phyloP scores from a whole-genome alignment of 495 filamentous ascomycete species.

The Aspergillus cristatus region DNA sequence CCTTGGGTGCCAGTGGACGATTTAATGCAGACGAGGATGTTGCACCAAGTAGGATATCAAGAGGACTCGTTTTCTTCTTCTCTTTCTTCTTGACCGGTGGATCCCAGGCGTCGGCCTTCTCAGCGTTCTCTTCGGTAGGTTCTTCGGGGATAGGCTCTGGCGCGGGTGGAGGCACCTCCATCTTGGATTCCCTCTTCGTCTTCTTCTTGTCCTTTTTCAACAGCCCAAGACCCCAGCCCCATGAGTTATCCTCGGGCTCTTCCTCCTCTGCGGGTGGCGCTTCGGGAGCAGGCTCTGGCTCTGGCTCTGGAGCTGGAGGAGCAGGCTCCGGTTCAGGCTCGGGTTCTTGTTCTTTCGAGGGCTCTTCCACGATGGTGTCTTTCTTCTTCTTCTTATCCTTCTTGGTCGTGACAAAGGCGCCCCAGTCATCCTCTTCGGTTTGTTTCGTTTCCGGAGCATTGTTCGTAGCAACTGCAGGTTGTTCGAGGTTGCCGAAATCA shows the following conservation, averaged over 20 bases:
- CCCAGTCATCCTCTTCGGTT: conserved; percentile 15
- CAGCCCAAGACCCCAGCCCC: too few species aligned
- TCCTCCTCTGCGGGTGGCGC: conserved; percentile 2
- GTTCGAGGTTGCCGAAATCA: too few species aligned
- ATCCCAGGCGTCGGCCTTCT: too few species aligned
- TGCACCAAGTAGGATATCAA: too few species aligned
- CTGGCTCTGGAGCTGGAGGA: conserved; percentile 3
- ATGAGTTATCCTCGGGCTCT: too few species aligned
- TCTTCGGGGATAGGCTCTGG: too few species aligned
- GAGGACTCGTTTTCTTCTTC: conserved; percentile 7
- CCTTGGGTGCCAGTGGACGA: neutral
- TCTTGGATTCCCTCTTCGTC: neutral
- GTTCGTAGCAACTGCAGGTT: conserved; percentile 17
- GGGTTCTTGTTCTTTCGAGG: neutral
- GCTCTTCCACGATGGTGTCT: conserved; percentile 1
- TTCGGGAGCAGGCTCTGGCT: conserved; percentile 3
- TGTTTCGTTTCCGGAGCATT: too few species aligned
- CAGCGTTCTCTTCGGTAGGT: too few species aligned
- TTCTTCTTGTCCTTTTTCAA: conserved; percentile 11
- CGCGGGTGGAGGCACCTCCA: too few species aligned
- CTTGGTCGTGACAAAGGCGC: conserved; percentile 3
- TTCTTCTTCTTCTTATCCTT: conserved; percentile 25
- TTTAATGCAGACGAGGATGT: neutral
- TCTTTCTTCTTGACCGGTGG: conserved; percentile 10
- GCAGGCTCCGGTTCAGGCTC: conserved; percentile 1